Base-by-base conservation (phyloP, 2,329 filamentous ascomycete genomes). In the Hortaea werneckii region DNA sequence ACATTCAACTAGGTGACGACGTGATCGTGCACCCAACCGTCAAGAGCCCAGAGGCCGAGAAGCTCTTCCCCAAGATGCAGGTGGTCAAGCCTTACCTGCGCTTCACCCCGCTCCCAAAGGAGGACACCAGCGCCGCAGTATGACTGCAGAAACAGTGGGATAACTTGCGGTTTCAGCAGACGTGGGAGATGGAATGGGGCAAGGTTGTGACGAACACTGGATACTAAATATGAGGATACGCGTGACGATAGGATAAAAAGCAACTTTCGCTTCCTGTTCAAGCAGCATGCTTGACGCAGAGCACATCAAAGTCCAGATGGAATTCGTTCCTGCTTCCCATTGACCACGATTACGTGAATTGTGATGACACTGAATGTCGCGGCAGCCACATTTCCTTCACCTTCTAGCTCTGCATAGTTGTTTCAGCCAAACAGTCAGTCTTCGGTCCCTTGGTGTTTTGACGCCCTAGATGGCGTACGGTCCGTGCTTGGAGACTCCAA, bases 31-130 rank as follows among this genome's bases (percentile, higher is more conserved):
- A 78, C 63, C 77, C 77, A 45, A 65, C 63, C 53, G 70, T 80
- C 59, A 76, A 72, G 64, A 77, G 72, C 56, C 75, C 77, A 47
- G 67, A 77, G 58, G 77, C 76, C 27, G 74, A 78, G 68, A 70
- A 73, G 55, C 66, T 77, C 45, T 80, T 77, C 67, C 76, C 77
- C 8, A 68, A 79, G 52, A 71, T 80, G 65, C 43, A 70, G 58
- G 75, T 79, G 50, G 75, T 81, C 50, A 80, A 79, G 72, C 78
- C 77, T 37, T 80, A 80, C 67, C 67, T 80, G 45, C 65, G 77
- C 27, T 77, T 76, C 65, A 79, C 76, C 40, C 75, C 76, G 50
- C 68, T 79, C 43, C 71, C 76, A 50, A 75, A 76, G 66, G 74
- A 78, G 59, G 67, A 78, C 68, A 78, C 74, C 30, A 71, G 64